phyloP scores from a whole-genome alignment of 1,139 yeast genomes.

The Geotrichum phurueaensis region DNA sequence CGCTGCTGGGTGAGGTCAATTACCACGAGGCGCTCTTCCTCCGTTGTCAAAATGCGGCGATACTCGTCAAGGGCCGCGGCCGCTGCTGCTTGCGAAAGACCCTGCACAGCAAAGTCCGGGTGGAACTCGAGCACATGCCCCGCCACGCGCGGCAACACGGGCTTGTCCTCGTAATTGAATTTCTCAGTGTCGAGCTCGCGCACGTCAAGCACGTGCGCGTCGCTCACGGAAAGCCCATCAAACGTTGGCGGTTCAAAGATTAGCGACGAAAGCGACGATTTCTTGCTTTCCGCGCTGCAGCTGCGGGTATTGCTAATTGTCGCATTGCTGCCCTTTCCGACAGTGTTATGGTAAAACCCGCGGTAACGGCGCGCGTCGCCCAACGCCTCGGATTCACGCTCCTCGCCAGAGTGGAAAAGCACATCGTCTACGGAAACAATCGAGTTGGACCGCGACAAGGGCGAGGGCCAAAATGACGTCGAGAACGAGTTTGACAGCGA shows the following conservation, averaged over 20 bases:
- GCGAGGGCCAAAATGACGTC: background rate
- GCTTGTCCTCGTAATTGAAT: background rate
- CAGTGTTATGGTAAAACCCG: background rate
- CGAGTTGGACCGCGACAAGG: background rate
- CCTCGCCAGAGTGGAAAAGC: conserved; percentile 5
- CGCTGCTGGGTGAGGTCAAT: background rate
- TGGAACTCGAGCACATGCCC: conserved; percentile 3
- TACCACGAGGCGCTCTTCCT: background rate
- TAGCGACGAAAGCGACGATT: background rate
- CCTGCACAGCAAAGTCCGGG: conserved; percentile 7
- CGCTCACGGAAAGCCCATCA: too few species aligned
- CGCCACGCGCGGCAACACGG: conserved; percentile 2
- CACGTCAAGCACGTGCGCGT: background rate
- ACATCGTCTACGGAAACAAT: conserved; percentile 3
- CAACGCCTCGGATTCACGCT: conserved; percentile 5
- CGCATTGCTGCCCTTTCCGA: background rate
- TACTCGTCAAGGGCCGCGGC: background rate
- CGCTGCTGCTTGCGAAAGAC: background rate
- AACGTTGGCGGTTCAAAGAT: background rate
- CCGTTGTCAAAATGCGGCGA: background rate
- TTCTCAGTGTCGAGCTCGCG: background rate
- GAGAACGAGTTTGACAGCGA: conserved; percentile 1
- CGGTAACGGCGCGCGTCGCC: background rate
- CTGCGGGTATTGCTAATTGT: background rate
- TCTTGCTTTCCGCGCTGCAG: background rate